Percentiles rank a stretch among this genome's conserved stretches.
These are phyloP conservation scores for Boletus pseudo-olivaceus DNA, from an alignment of 768 basidiomycete species.

Conservation along the genomic window DNA sequence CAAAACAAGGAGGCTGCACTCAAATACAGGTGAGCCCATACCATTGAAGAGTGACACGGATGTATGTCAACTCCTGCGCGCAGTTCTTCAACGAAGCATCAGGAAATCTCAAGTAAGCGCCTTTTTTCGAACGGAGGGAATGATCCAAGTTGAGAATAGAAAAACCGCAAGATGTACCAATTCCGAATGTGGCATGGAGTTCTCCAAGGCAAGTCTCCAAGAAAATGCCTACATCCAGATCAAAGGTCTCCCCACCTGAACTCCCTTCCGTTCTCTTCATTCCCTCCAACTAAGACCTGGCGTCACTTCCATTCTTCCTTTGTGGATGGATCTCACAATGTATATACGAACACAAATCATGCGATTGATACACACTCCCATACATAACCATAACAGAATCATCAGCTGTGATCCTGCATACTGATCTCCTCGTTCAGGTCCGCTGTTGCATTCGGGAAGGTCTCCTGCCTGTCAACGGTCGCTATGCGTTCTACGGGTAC, in stretches of 20 bases:
- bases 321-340: conserved; percentile 22
- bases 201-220: conserved; percentile 38
- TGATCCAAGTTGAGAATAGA: conserved; percentile 11
- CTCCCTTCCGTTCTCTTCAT: neutral
- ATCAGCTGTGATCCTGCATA: conserved; percentile 29
- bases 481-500: conserved; percentile 64
- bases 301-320: conserved; percentile 13
- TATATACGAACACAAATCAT: conserved; percentile 29
- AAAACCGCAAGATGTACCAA: conserved; percentile 34
- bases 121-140: conserved; percentile 5
- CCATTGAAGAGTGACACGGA: neutral
- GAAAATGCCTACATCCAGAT: conserved; percentile 42
- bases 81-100: conserved; percentile 40
- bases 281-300: conserved; percentile 17
- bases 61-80: neutral
- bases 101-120: conserved; percentile 35
- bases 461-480: conserved; percentile 50
- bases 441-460: conserved; percentile 61
- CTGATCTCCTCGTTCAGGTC: conserved; percentile 64
- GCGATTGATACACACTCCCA: conserved; percentile 17
- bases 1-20: conserved; percentile 38
- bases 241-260: conserved; percentile 35
- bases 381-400: conserved; percentile 13
- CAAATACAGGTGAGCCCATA: conserved; percentile 37
- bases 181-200: conserved; percentile 38